Evolutionary conservation across 2,329 filamentous ascomycete genomes (phyloP).

Genomic region (Trichoderma hamatum): DNA sequence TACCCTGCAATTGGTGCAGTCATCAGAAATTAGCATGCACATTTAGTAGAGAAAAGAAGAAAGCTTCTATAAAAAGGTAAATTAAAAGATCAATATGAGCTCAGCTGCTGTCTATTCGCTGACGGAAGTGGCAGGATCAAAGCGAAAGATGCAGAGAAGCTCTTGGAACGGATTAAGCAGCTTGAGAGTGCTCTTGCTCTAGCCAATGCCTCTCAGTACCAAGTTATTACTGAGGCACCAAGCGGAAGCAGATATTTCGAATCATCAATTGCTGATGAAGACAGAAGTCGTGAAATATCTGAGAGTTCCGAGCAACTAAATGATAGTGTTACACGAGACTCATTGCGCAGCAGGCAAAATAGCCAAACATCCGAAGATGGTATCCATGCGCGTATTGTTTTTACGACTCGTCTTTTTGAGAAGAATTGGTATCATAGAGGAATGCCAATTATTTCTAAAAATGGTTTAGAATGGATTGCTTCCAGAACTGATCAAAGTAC

Average conservation of each 20-base stretch:
- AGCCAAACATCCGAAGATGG: not conserved
- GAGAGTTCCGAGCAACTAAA: not conserved
- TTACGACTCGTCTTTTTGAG: not conserved
- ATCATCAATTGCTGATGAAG: not conserved
- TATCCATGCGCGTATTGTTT: not conserved
- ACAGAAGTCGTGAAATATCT: not conserved
- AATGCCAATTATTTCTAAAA: not conserved
- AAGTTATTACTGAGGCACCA: not conserved
- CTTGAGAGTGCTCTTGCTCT: not conserved
- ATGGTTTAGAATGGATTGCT: conserved; percentile 1
- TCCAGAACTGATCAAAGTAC: not conserved
- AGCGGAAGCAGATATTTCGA: not conserved
- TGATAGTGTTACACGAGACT: not conserved
- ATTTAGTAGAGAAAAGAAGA: not conserved
- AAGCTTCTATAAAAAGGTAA: not conserved
- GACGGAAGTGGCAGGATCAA: not conserved
- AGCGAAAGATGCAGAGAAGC: not conserved
- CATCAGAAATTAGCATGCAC: conserved; percentile 1
- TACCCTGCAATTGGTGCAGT: conserved; percentile 18
- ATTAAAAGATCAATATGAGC: too few relatives aligned
- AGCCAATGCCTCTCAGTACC: not conserved
- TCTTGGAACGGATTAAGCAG: not conserved
- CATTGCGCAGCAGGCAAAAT: not conserved
- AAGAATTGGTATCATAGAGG: conserved; percentile 14
- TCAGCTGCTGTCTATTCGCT: not conserved